Conservation (phyloP, 805 yeast genomes). For the Starmerella vitae region DNA sequence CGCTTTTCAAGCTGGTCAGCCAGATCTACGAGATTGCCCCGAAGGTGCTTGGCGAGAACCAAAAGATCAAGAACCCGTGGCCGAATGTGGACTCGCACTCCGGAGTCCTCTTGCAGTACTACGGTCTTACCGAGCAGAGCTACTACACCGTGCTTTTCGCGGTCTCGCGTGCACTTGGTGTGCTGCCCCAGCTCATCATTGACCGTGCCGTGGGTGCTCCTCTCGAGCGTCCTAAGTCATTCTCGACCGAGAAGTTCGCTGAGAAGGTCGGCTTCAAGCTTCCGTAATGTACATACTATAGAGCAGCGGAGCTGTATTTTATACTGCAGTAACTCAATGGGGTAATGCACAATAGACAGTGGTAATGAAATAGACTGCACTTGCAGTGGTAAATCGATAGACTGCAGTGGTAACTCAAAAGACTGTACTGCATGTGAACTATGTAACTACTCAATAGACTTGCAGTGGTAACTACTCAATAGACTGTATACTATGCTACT, state of each 20-base stretch:
- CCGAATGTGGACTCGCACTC: conserved; percentile 84
- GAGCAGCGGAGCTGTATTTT: too few relatives aligned
- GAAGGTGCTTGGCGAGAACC: conserved; percentile 63
- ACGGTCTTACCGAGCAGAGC: conserved; percentile 67
- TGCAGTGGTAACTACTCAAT: too few relatives aligned
- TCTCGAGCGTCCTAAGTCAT: conserved; percentile 82
- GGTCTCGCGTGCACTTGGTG: conserved; percentile 79
- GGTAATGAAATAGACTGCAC: too few relatives aligned
- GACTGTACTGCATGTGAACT: too few relatives aligned
- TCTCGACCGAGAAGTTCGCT: conserved; percentile 85
- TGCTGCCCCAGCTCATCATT: conserved; percentile 68
- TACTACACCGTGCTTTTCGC: conserved; percentile 81
- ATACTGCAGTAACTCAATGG: too few relatives aligned
- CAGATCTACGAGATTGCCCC: conserved; percentile 74
- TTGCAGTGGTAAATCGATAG: too few relatives aligned
- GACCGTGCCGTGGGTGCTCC: conserved; percentile 74
- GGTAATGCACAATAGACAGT: too few relatives aligned
- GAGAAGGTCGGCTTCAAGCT: conserved; percentile 33
- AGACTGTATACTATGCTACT: too few relatives aligned
- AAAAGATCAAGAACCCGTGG: conserved; percentile 89
- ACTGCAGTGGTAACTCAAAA: too few relatives aligned
- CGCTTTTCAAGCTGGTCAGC: conserved; percentile 63
- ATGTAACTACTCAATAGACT: too few relatives aligned
- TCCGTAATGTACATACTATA: too few relatives aligned
- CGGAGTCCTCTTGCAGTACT: conserved; percentile 73